A percentile compares a stretch with the other conserved stretches of the same genome.
phyloP scores from a whole-genome alignment of 768 basidiomycete genomes.

The Tricholoma flavovirens region DNA sequence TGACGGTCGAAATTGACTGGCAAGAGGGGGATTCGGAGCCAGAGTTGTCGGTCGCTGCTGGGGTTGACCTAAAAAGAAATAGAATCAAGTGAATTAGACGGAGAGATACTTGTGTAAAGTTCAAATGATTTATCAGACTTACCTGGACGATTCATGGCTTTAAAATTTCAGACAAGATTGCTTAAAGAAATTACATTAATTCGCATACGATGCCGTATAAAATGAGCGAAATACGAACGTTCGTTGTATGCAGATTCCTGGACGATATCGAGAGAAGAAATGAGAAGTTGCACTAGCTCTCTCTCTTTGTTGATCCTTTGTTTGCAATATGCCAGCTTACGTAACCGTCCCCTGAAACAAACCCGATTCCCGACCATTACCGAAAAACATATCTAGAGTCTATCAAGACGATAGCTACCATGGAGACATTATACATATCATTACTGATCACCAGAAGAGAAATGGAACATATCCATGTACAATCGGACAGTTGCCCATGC shows the following conservation, averaged over 20 bases:
- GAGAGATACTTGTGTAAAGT: conserved; percentile 10
- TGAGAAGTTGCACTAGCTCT: conserved; percentile 9
- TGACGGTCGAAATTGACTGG: conserved; percentile 58
- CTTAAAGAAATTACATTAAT: conserved; percentile 20
- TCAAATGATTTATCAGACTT: conserved; percentile 15
- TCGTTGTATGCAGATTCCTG: conserved; percentile 11
- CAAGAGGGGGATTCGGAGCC: conserved; percentile 55
- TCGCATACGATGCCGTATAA: not conserved
- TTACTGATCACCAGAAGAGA: too few relatives aligned
- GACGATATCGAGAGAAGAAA: conserved; percentile 10
- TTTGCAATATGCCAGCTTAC: conserved; percentile 23
- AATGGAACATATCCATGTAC: not conserved
- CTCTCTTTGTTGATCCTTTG: conserved; percentile 37
- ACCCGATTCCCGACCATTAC: not conserved
- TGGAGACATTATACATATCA: too few relatives aligned
- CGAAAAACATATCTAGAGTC: not conserved
- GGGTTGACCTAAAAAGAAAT: conserved; percentile 56
- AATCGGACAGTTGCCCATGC: not conserved
- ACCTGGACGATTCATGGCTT: conserved; percentile 63
- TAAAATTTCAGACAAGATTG: conserved; percentile 22
- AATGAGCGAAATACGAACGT: not conserved
- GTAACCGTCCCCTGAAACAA: conserved; percentile 9
- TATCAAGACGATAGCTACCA: not conserved
- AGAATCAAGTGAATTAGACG: conserved; percentile 20
- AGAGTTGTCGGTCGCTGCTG: conserved; percentile 78